Evolutionary conservation across 2,329 filamentous ascomycete genomes (phyloP).

Genomic region (Malbranchea zuffiana): DNA sequence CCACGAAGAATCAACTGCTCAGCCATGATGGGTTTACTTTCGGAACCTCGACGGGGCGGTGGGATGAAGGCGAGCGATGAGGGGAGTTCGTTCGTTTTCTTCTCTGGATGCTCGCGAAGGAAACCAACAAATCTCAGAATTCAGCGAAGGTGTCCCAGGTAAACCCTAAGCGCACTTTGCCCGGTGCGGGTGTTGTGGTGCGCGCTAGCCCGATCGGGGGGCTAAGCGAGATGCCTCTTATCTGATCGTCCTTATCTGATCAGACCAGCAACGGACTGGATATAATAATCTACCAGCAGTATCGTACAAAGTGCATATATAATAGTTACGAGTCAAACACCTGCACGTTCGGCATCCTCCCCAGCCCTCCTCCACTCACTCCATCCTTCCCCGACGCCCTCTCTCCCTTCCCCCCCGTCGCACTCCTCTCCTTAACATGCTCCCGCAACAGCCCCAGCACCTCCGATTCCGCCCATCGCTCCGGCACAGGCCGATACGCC

Average conservation of each 20-base stretch:
- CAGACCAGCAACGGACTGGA: not conserved
- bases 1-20: slow-evolving; percentile 93
- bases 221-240: slow-evolving; percentile 20
- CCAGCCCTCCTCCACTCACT: slow-evolving; percentile 32
- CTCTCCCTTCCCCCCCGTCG: slow-evolving; percentile 33
- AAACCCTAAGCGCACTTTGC: slow-evolving; percentile 32
- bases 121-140: no score
- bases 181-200: slow-evolving; percentile 14
- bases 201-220: slow-evolving; percentile 19
- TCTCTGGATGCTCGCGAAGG: slow-evolving; percentile 23
- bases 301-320: not conserved
- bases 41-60: slow-evolving; percentile 25
- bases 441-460: slow-evolving; percentile 63
- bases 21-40: slow-evolving; percentile 52
- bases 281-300: not conserved
- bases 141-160: slow-evolving; percentile 23
- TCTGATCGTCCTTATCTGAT: not conserved
- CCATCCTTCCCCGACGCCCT: slow-evolving; percentile 31
- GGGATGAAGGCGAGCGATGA: slow-evolving; percentile 30
- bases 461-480: slow-evolving; percentile 73
- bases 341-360: slow-evolving; percentile 40
- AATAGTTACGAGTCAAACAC: slow-evolving; percentile 25
- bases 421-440: slow-evolving; percentile 66
- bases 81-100: slow-evolving; percentile 23
- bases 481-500: slow-evolving; percentile 80